Evolutionary conservation across 164 flowering plant genomes (phyloP).

Genomic region (Vitis rupestris): DNA sequence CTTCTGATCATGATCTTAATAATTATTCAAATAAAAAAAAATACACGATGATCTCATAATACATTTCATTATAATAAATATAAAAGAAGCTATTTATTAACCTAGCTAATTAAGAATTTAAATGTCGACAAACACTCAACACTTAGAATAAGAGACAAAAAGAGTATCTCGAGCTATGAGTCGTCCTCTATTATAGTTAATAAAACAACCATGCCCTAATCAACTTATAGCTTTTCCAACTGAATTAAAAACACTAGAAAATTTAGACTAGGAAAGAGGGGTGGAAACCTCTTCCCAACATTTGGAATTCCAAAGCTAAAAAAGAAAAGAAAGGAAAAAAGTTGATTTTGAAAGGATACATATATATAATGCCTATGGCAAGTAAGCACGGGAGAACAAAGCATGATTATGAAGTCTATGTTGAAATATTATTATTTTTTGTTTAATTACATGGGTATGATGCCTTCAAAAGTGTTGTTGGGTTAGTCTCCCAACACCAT

Average conservation of each 20-base stretch:
- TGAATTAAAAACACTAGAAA: neutral
- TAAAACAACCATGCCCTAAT: slow-evolving; percentile 1
- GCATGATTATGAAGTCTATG: slow-evolving; percentile 17
- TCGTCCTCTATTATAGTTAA: neutral
- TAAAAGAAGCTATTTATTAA: too few relatives aligned
- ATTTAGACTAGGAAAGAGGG: neutral
- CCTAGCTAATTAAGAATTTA: too few relatives aligned
- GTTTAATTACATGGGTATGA: slow-evolving; percentile 4
- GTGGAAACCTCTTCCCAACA: slow-evolving; percentile 9
- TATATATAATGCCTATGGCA: slow-evolving; percentile 6
- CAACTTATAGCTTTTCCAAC: slow-evolving; percentile 1
- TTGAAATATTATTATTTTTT: neutral
- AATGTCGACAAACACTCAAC: neutral
- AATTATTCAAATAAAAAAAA: too few relatives aligned
- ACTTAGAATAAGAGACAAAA: neutral
- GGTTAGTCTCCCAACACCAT: slow-evolving; percentile 7
- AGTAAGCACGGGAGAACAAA: slow-evolving; percentile 24
- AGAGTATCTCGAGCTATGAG: slow-evolving; percentile 23
- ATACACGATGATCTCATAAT: too few relatives aligned
- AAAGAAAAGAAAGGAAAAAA: slow-evolving; percentile 1
- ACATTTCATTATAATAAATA: too few relatives aligned
- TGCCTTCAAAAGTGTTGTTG: slow-evolving; percentile 9
- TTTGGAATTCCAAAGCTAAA: slow-evolving; percentile 34
- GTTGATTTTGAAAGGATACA: slow-evolving; percentile 1
- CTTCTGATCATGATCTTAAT: too few relatives aligned